phyloP scores from a whole-genome alignment of 345 rosid species.

The Camelina neglecta region DNA sequence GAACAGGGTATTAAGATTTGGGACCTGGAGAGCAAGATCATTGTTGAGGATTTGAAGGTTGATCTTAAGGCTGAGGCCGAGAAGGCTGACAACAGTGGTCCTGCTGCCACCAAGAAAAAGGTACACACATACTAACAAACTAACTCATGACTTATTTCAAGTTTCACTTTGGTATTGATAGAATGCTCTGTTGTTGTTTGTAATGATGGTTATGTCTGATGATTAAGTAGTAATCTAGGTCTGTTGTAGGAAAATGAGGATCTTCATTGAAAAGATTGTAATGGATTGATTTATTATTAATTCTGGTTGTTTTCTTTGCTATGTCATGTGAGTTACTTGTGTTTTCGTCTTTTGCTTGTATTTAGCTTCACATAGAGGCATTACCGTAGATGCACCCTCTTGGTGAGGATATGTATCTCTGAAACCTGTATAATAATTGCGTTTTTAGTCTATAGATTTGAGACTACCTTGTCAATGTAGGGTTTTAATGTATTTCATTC shows the following conservation, averaged over 20 bases:
- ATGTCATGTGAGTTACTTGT: not conserved
- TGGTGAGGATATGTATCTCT: not conserved
- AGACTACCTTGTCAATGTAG: not conserved
- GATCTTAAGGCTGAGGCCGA: slow-evolving; percentile 97
- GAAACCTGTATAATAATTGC: not conserved
- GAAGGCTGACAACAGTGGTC: slow-evolving; percentile 62
- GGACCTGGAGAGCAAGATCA: slow-evolving; percentile 96
- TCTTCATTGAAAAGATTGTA: not conserved
- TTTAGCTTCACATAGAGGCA: not conserved
- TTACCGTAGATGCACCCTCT: not conserved
- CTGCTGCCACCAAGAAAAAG: slow-evolving; percentile 54
- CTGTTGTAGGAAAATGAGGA: slow-evolving; percentile 1
- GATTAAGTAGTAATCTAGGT: not conserved
- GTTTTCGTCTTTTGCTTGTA: not conserved
- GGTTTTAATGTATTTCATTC: not conserved
- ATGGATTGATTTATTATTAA: not conserved
- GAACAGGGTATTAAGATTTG: slow-evolving; percentile 95
- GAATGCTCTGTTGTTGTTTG: not conserved
- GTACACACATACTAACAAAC: slow-evolving; percentile 41
- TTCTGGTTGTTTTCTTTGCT: not conserved
- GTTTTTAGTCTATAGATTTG: not conserved
- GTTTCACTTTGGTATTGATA: slow-evolving; percentile 29
- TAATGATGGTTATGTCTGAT: not conserved
- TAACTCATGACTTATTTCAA: not conserved
- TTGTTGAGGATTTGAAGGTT: slow-evolving; percentile 96